Percentiles rank a stretch among this genome's conserved stretches.
Evolutionary conservation across 352 stramenopile species (phyloP).

Genomic region (Phytopythium cucurbitacearum): DNA sequence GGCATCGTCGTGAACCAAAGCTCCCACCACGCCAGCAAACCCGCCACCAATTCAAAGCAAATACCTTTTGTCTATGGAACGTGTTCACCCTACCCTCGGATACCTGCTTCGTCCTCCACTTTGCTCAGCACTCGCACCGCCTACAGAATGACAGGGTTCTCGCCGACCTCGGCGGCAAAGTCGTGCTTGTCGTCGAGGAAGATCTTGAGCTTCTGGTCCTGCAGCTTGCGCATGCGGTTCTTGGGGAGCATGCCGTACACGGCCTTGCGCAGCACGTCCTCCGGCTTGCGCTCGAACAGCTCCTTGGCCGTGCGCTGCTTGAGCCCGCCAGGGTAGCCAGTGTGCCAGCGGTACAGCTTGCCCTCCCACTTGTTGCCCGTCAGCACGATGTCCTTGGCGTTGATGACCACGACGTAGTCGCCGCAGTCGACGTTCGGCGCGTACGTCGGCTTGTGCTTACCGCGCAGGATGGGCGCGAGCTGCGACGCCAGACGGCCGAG

Average conservation of each 20-base stretch:
- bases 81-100: not conserved
- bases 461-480: slow-evolving; percentile 94
- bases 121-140: slow-evolving; percentile 3
- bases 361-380: slow-evolving; percentile 96
- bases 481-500: slow-evolving; percentile 95
- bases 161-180: slow-evolving; percentile 84
- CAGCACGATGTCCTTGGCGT: slow-evolving; percentile 94
- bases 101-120: slow-evolving; percentile 16
- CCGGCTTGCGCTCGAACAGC: slow-evolving; percentile 93
- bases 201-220: slow-evolving; percentile 96
- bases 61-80: not conserved
- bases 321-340: slow-evolving; percentile 94
- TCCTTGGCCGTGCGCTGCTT: slow-evolving; percentile 95
- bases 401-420: slow-evolving; percentile 97
- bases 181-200: slow-evolving; percentile 93
- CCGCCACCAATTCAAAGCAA: no score
- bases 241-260: slow-evolving; percentile 98
- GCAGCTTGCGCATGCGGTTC: slow-evolving; percentile 94
- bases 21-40: no score
- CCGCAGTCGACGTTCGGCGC: slow-evolving; percentile 96
- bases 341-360: slow-evolving; percentile 99
- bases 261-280: slow-evolving; percentile 94
- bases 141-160: slow-evolving; percentile 82
- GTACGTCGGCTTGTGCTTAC: slow-evolving; percentile 99
- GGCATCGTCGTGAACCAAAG: not conserved